Evolutionary conservation across 371 early-diverging fungal genomes (phyloP).

Genomic region (Ecytonucleospora hepatopenaei): DNA sequence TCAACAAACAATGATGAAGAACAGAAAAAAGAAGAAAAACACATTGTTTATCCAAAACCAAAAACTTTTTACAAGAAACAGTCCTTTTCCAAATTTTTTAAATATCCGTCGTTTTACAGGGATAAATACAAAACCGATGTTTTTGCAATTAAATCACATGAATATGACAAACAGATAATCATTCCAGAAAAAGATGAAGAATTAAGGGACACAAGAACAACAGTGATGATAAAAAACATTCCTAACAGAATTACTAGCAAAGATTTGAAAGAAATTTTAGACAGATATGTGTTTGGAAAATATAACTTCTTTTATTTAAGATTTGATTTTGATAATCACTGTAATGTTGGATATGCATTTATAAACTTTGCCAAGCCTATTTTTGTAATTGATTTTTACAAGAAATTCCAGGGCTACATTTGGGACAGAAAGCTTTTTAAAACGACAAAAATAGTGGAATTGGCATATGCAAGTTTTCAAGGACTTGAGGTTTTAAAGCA

Average conservation of each 20-base stretch:
- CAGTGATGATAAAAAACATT: conserved; percentile 77
- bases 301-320: conserved; percentile 73
- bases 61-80: not conserved
- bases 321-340: conserved; percentile 72
- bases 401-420: conserved; percentile 65
- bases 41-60: not conserved
- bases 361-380: conserved; percentile 67
- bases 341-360: conserved; percentile 75
- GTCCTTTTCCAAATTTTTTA: not conserved
- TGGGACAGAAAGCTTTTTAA: conserved; percentile 66
- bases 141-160: not conserved
- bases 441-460: conserved; percentile 68
- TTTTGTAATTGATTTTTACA: conserved; percentile 63
- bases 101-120: not conserved
- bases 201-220: conserved; percentile 63
- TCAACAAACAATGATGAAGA: too few species aligned
- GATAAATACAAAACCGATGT: not conserved
- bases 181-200: not conserved
- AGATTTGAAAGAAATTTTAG: conserved; percentile 67
- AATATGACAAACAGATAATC: not conserved
- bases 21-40: too few species aligned
- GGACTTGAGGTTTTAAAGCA: conserved; percentile 66
- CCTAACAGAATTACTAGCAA: conserved; percentile 72
- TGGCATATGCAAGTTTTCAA: conserved; percentile 76
- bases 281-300: conserved; percentile 64